A percentile compares a stretch with the other conserved stretches of the same genome.
These are phyloP conservation scores for Fusarium sp. DNA, from an alignment of 2,329 filamentous ascomycete genomes.

Conservation along the genomic window DNA sequence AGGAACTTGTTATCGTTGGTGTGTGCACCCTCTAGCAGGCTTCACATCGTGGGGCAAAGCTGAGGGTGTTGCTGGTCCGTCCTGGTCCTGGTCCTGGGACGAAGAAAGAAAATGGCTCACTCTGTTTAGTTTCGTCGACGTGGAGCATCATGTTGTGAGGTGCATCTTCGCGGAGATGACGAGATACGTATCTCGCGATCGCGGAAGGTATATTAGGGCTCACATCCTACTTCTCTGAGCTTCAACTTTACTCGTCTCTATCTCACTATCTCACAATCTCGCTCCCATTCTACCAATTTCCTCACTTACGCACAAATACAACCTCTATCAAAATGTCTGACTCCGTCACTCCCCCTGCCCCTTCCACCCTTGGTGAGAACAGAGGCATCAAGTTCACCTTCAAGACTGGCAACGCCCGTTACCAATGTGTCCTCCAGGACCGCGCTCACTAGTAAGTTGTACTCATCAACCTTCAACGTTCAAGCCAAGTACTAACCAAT, in stretches of 20 bases:
- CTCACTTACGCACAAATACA: constrained; percentile 22
- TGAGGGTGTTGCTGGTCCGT: constrained; percentile 33
- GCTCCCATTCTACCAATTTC: not conserved
- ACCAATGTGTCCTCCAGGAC: constrained; percentile 57
- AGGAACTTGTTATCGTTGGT: constrained; percentile 17
- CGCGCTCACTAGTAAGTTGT: constrained; percentile 56
- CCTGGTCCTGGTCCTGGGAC: constrained; percentile 1
- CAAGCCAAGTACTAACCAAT: constrained; percentile 24
- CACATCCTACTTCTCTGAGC: not conserved
- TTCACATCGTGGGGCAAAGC: constrained; percentile 45
- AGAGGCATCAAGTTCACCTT: constrained; percentile 59
- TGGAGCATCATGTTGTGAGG: constrained; percentile 23
- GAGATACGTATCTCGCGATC: constrained; percentile 42
- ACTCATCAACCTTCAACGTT: not conserved
- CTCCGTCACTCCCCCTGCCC: constrained; percentile 27
- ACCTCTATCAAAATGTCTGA: constrained; percentile 33
- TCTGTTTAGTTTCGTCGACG: constrained; percentile 42
- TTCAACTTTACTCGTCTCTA: not conserved
- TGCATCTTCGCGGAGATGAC: constrained; percentile 27
- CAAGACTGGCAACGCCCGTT: constrained; percentile 55
- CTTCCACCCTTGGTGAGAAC: constrained; percentile 50
- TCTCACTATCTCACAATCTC: not conserved
- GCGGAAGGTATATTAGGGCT: constrained; percentile 43
- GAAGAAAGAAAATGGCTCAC: constrained; percentile 45
- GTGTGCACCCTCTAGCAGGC: constrained; percentile 26